Conservation (phyloP, 2,329 filamentous ascomycete species). For the Periglandula ipomoeae region DNA sequence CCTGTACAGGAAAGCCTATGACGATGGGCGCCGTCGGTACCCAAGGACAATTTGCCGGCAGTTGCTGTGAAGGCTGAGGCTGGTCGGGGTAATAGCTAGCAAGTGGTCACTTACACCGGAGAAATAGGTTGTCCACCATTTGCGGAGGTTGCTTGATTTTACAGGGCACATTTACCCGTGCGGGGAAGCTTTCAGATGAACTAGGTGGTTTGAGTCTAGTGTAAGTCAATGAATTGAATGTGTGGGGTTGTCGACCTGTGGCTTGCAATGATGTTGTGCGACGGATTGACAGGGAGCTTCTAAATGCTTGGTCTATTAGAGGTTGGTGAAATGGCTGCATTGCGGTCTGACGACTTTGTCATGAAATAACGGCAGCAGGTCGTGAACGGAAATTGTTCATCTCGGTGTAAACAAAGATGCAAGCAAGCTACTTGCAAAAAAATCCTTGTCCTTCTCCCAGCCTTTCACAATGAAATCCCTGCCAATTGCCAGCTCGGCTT, state of each 20-base stretch:
- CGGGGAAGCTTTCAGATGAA: neutral
- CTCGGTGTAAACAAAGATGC: neutral
- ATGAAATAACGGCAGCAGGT: too few species aligned
- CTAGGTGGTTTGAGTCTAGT: neutral
- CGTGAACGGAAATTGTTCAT: too few species aligned
- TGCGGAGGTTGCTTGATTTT: neutral
- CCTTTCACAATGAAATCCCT: neutral
- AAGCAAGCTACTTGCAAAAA: neutral
- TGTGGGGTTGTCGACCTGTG: neutral
- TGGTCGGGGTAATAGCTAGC: neutral
- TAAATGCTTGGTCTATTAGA: neutral
- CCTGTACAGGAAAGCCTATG: neutral
- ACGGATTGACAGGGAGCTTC: neutral
- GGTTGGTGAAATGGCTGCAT: neutral
- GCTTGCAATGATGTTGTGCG: neutral
- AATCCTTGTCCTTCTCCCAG: neutral
- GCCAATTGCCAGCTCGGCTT: neutral
- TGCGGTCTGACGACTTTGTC: too few species aligned
- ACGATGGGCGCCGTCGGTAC: neutral
- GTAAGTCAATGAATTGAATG: neutral
- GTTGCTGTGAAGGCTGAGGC: neutral
- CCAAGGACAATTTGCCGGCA: neutral
- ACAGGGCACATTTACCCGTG: neutral
- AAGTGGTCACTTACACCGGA: neutral
- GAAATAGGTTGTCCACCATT: neutral